These are phyloP conservation scores for Corchorus capsularis DNA, from an alignment of 345 rosid species.

Conservation along the genomic window DNA sequence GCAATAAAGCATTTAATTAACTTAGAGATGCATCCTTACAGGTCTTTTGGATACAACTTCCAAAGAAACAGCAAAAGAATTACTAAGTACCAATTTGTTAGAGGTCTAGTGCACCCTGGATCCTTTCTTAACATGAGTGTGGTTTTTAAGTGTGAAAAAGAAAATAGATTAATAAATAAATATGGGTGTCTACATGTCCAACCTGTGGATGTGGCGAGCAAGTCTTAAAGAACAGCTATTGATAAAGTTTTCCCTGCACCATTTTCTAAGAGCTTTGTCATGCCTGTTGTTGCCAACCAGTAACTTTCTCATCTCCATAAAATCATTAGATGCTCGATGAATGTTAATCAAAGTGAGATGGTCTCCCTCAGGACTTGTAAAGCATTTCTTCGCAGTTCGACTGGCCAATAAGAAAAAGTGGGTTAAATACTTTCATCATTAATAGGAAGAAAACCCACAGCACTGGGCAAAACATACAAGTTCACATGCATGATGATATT, in stretches of 20 bases:
- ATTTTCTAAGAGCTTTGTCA: constrained; percentile 68
- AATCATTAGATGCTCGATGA: constrained; percentile 67
- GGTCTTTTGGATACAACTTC: neutral
- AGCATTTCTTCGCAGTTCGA: constrained; percentile 71
- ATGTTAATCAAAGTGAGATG: constrained; percentile 84
- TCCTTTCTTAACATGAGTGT: neutral
- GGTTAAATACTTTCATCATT: neutral
- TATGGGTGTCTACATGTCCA: neutral
- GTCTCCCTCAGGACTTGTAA: constrained; percentile 89
- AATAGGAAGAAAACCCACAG: neutral
- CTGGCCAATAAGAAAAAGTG: constrained; percentile 40
- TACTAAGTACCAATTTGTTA: neutral
- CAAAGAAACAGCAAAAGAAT: neutral
- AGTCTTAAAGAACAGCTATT: constrained; percentile 74
- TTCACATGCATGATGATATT: neutral
- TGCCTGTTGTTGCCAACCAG: constrained; percentile 39
- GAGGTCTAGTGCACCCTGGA: neutral
- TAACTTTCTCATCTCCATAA: constrained; percentile 56
- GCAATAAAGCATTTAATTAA: constrained; percentile 27
- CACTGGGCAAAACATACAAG: neutral
- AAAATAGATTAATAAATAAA: constrained; percentile 10
- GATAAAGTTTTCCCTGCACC: constrained; percentile 88
- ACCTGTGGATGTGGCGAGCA: constrained; percentile 89
- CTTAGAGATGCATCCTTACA: constrained; percentile 7
- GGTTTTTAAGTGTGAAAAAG: neutral